phyloP scores from a whole-genome alignment of 2,329 filamentous ascomycete genomes.

The Lomentospora prolificans region DNA sequence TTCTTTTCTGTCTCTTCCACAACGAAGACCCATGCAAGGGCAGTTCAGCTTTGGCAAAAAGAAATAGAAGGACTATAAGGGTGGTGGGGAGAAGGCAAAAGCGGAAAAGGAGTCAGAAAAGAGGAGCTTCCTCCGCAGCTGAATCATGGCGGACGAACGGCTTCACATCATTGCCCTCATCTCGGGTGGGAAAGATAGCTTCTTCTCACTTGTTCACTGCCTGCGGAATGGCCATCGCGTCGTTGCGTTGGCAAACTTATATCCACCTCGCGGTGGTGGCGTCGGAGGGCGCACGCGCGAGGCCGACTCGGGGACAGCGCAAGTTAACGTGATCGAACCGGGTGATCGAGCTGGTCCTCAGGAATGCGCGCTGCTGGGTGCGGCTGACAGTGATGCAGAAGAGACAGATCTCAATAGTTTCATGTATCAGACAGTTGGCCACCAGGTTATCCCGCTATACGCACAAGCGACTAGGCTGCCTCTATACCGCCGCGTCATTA shows the following conservation, averaged over 20 bases:
- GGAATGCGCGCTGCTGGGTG: background rate
- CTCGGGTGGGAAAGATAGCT: conserved; percentile 94
- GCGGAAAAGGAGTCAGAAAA: background rate
- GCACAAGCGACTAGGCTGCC: conserved; percentile 68
- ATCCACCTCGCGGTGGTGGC: conserved; percentile 38
- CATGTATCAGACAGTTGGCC: conserved; percentile 99
- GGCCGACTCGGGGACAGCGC: background rate
- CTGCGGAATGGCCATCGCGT: conserved; percentile 74
- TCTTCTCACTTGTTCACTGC: conserved; percentile 89
- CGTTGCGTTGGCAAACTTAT: conserved; percentile 80
- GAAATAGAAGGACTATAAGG: background rate
- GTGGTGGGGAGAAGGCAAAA: background rate
- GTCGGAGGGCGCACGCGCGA: background rate
- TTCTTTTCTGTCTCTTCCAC: background rate
- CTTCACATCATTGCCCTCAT: conserved; percentile 83
- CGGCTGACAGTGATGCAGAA: conserved; percentile 10
- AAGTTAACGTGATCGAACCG: conserved; percentile 10
- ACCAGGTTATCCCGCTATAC: conserved; percentile 79
- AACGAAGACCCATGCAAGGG: too few relatives aligned
- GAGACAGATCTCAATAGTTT: conserved; percentile 74
- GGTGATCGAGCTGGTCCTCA: conserved; percentile 10
- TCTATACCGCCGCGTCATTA: conserved; percentile 71
- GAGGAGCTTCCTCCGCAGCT: too few relatives aligned
- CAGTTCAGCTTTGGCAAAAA: too few relatives aligned
- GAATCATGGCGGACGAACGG: conserved; percentile 30